Conservation (phyloP, 2,329 filamentous ascomycete species). For the Cyphellophora europaea region DNA sequence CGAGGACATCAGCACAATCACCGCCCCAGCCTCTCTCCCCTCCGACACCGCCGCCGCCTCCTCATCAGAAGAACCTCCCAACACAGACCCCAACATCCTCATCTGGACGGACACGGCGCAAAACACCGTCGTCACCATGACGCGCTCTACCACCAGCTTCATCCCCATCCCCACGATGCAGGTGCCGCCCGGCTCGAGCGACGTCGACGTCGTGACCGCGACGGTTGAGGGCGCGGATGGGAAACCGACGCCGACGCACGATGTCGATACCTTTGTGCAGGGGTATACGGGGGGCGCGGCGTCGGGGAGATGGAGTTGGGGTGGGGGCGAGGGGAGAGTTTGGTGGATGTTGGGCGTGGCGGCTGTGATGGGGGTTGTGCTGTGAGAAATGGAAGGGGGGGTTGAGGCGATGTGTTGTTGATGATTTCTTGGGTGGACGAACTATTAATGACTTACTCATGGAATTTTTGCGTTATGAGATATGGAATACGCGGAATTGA, state of each 20-base stretch:
- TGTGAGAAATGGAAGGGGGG: no score
- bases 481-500: no score
- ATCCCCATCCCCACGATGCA: background rate
- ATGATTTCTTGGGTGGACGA: no score
- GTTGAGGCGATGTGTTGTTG: no score
- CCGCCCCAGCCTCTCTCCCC: no score
- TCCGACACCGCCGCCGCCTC: no score
- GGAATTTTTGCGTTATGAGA: no score
- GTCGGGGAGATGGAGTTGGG: background rate
- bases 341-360: background rate
- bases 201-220: background rate
- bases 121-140: background rate
- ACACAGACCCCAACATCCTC: background rate
- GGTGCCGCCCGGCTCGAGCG: background rate
- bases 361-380: no score
- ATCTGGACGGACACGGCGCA: background rate
- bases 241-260: background rate
- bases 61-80: no score
- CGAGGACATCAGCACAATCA: background rate
- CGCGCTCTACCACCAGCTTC: background rate
- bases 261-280: background rate
- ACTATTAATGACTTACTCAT: no score
- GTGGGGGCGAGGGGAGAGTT: background rate
- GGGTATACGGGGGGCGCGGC: background rate
- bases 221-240: background rate